Conservation (phyloP, 768 basidiomycete species). For the Antrodiella citrinella region DNA sequence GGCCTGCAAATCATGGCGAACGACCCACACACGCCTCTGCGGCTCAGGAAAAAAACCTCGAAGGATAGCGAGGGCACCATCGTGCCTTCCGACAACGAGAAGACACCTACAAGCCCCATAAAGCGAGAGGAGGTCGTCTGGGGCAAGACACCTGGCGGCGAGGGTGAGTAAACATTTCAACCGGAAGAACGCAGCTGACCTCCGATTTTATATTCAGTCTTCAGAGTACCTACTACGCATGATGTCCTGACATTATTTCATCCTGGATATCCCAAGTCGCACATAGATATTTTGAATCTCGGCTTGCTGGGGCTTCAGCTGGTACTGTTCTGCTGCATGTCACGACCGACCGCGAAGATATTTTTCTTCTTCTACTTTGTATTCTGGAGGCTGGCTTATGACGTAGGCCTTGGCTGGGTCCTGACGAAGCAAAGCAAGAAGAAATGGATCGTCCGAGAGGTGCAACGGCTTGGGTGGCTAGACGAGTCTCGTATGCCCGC, state of each 20-base stretch:
- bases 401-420: conserved; percentile 90
- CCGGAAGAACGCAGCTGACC: background rate
- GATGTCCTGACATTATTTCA: conserved; percentile 85
- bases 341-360: conserved; percentile 40
- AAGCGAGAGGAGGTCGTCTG: conserved; percentile 60
- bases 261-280: conserved; percentile 77
- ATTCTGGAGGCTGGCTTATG: conserved; percentile 90
- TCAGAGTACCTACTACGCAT: conserved; percentile 87
- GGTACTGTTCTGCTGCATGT: conserved; percentile 59
- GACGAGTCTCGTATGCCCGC: conserved; percentile 57
- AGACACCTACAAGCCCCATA: background rate
- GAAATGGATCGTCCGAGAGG: conserved; percentile 83
- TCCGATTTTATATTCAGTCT: conserved; percentile 45
- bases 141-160: conserved; percentile 79
- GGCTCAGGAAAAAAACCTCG: conserved; percentile 14
- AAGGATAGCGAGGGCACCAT: conserved; percentile 3
- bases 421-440: conserved; percentile 93
- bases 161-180: conserved; percentile 37
- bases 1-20: background rate
- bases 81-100: background rate
- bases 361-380: conserved; percentile 90
- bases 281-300: conserved; percentile 83
- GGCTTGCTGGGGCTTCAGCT: conserved; percentile 71
- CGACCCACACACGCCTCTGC: conserved; percentile 11
- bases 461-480: conserved; percentile 83